These are phyloP conservation scores for Magnolia kwangsiensis DNA, from an alignment of 164 flowering plant species.

Conservation along the genomic window DNA sequence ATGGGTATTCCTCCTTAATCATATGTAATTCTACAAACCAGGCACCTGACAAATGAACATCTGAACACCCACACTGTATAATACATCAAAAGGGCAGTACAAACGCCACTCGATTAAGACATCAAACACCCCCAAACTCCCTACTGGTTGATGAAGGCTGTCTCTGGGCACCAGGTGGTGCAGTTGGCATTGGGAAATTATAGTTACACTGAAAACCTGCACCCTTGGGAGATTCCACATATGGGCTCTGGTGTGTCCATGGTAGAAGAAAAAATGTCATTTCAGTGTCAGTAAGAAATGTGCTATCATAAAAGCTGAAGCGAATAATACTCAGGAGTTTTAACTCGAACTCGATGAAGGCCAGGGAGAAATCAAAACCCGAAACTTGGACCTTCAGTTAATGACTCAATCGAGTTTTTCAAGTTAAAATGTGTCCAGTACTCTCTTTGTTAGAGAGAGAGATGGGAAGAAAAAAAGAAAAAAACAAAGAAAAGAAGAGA, in stretches of 20 bases:
- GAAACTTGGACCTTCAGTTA: no score
- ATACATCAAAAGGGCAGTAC: conserved; percentile 2
- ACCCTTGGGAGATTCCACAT: conserved; percentile 74
- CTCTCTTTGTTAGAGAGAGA: no score
- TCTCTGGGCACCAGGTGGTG: conserved; percentile 95
- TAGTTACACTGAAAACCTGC: conserved; percentile 32
- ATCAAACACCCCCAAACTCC: conserved; percentile 8
- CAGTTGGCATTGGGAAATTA: conserved; percentile 76
- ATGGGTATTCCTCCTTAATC: neutral
- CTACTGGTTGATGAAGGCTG: conserved; percentile 22
- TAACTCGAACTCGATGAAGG: no score
- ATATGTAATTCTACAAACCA: conserved; percentile 1
- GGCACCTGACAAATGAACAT: conserved; percentile 9
- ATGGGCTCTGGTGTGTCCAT: conserved; percentile 59
- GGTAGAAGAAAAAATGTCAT: neutral
- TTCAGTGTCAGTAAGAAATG: neutral
- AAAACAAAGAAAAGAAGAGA: no score
- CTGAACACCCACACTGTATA: conserved; percentile 2
- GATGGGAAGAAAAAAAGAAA: no score
- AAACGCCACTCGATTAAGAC: neutral
- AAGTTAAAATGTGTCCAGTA: no score
- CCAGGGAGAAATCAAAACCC: no score
- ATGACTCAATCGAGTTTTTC: no score
- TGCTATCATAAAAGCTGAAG: neutral
- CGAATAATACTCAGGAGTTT: neutral